phyloP scores from a whole-genome alignment of 2,329 filamentous ascomycete genomes.

The Alternaria viburni region DNA sequence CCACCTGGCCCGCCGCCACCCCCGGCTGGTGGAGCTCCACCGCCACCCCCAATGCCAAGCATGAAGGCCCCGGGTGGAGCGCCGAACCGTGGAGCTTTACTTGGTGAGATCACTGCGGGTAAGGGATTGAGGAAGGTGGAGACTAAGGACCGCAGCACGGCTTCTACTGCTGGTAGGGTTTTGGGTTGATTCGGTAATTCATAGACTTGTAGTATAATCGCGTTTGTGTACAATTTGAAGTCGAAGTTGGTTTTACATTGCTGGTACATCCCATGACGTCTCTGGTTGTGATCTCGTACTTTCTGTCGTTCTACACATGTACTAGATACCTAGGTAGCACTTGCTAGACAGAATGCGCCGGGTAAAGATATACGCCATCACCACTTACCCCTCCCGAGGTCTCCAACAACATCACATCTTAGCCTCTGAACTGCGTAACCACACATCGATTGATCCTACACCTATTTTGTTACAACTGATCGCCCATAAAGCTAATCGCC shows the following conservation, averaged over 20 bases:
- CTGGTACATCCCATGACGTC: background rate
- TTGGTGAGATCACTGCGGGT: constrained; percentile 84
- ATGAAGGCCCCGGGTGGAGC: constrained; percentile 38
- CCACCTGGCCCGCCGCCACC: constrained; percentile 59
- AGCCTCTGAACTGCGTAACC: background rate
- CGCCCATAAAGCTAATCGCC: background rate
- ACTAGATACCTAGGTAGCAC: background rate
- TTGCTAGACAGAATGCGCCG: background rate
- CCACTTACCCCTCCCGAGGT: background rate
- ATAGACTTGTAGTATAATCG: constrained; percentile 2
- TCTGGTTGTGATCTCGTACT: background rate
- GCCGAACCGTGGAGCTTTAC: constrained; percentile 63
- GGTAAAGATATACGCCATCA: background rate
- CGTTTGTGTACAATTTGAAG: background rate
- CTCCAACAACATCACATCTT: background rate
- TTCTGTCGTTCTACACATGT: no score
- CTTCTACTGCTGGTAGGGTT: constrained; percentile 78
- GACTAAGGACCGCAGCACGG: constrained; percentile 83
- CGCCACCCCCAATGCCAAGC: constrained; percentile 54
- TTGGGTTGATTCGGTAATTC: constrained; percentile 17
- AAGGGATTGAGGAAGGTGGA: constrained; percentile 82
- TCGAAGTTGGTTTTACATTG: background rate
- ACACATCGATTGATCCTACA: no score
- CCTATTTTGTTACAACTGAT: background rate
- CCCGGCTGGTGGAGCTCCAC: constrained; percentile 41